Conservation (phyloP, 495 filamentous ascomycete species). For the Cenococcum geophilum region DNA sequence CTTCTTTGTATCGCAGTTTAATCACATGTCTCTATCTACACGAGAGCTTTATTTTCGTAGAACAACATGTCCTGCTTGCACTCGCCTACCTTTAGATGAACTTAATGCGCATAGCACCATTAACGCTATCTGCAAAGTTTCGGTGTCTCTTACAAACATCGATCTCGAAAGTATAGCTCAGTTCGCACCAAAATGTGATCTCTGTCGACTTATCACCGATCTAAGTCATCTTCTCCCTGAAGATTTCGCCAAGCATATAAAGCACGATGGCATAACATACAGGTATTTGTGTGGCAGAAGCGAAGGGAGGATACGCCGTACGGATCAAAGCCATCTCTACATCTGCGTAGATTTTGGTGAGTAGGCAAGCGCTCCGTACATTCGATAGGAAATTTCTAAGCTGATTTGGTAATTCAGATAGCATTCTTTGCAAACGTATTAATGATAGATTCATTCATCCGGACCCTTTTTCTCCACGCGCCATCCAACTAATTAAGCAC, state of each 20-base stretch:
- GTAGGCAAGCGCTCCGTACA: not conserved
- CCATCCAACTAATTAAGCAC: not conserved
- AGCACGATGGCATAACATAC: not conserved
- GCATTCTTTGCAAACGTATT: not conserved
- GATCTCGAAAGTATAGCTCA: not conserved
- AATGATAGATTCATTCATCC: not conserved
- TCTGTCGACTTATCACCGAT: not conserved
- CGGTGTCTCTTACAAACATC: not conserved
- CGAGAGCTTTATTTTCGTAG: too few species aligned
- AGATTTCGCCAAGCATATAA: too few species aligned
- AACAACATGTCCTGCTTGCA: not conserved
- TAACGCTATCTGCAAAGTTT: not conserved
- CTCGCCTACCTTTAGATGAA: not conserved
- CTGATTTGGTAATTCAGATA: not conserved
- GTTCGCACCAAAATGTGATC: not conserved
- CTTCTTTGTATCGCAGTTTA: too few species aligned
- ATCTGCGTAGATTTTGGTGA: not conserved
- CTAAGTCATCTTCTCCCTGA: not conserved
- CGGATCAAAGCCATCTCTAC: not conserved
- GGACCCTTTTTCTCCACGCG: not conserved
- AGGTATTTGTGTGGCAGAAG: not conserved
- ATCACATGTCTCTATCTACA: too few species aligned
- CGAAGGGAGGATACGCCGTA: not conserved
- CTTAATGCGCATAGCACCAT: not conserved
- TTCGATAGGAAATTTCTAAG: too few species aligned